Base-by-base conservation (phyloP, 139 green algal genomes). In the Chlorella sp. region DNA sequence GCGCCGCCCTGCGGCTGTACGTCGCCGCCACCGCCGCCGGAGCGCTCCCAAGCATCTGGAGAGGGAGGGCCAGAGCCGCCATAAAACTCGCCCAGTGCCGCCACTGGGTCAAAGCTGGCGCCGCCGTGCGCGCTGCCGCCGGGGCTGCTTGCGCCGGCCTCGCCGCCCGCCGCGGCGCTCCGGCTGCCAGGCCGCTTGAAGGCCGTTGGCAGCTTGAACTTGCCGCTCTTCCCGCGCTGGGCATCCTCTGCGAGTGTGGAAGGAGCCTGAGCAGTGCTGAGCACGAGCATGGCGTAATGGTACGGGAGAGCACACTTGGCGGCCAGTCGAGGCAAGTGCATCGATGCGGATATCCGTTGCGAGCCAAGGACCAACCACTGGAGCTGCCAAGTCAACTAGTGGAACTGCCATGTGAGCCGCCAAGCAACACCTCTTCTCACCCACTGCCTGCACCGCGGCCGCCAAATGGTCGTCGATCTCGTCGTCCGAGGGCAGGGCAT, bases 191-290 rank as follows among this genome's bases (percentile, higher is more conserved):
- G 30, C 6, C 39, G 71, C 71, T 79, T 55, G 51, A 85, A 85
- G 34, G 64, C 80, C 32, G 56, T 69, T 32, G 80, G 80, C 67
- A 85, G 80, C 68, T 78, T 85, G 80, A 85, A 85, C 80, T 85
- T 78, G 67, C n/a, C 44, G 23, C 73, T 76, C 47, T 21, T 56
- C 34, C 64, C 44, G n/a, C 79, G 65, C 64, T 63, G 18, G 51
- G 12, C 51, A 21, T 82, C 76, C 36, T 82, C 76, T 82, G 76
- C 60, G 44, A 6, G 73, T 16, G 5, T n/a, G n/a, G n/a, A n/a
- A n/a, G n/a, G n/a, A n/a, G n/a, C n/a, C n/a, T n/a, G n/a, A n/a
- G n/a, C n/a, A n/a, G n/a, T n/a, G n/a, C n/a, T n/a, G n/a, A n/a
- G n/a, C n/a, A n/a, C n/a, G n/a, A n/a, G n/a, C n/a, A n/a, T n/a